Evolutionary conservation across 2,329 filamentous ascomycete species (phyloP), one percentile per base, ranked within the genome.

Genomic region (Claviceps africana): DNA sequence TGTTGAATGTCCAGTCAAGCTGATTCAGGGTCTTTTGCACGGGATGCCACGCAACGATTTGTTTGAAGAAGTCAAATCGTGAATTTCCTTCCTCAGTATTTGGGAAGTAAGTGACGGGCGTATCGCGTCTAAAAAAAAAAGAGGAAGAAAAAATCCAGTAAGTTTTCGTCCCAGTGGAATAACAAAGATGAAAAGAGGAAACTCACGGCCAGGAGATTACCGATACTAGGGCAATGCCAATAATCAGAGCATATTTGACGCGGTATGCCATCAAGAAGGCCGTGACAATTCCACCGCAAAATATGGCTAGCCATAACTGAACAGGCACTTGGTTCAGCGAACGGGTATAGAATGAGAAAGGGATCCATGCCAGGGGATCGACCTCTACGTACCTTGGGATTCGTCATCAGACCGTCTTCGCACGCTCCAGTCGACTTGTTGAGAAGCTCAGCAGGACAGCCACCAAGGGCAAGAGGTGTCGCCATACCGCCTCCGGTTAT

Each of bases 301-400:
- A 83, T 57, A 95, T 84, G 11, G 86, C 89, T 51, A 94, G 79
- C 89, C 89, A 95, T 75, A 94, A 72, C 79, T 82, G 54, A 30
- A 40, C 2, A 25, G 42, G 13, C 13, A 28, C 22, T 17, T 19
- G 15, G 1, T 39, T 61, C 22, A 60, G 56, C 31, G 25, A 28
- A 1, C 10, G 37, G 1, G 39, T 13, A 5, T 51, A 5, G 25
- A 25, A 13, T 33, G 17, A n/a, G 2, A 17, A 35, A 15, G 11
- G 22, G 22, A 15, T 28, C 22, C 22, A 28, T 25, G 13, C 13
- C 21, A 44, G 21, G 28, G 19, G 4, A 35, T 21, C n/a, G 22
- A 33, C n/a, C n/a, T 28, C 9, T 13, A 60, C 68, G 59, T 64
- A 78, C 83, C 48, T 85, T 85, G 9, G 87, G 83, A 60, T 79